Evolutionary conservation across 1,284 basidiomycete species (phyloP), one percentile per base, ranked within the genome.

Genomic region (Cystobasidium pallidum): DNA sequence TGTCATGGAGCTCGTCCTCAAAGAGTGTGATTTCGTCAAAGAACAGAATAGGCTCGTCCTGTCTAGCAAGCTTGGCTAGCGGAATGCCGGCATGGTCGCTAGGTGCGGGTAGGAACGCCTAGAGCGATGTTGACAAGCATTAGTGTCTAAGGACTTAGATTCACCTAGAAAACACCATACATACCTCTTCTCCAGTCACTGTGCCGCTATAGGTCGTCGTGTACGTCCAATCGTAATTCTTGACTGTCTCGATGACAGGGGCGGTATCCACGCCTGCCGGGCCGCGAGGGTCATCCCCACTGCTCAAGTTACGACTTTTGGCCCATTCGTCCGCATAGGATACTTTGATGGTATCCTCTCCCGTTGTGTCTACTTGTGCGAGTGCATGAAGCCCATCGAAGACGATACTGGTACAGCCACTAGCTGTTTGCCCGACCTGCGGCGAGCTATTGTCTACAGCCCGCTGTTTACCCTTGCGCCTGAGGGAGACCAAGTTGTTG

Each of bases 151-250:
- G n/a, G n/a, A n/a, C n/a, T n/a, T n/a, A n/a, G n/a, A n/a, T n/a
- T n/a, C n/a, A n/a, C n/a, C n/a, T n/a, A n/a, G n/a, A n/a, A n/a
- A n/a, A n/a, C n/a, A n/a, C n/a, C n/a, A n/a, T n/a, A n/a, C 66
- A 19, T 47, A 68, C 73, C 19, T 59, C 2, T n/a, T 36, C 19
- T 39, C 45, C 65, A 30, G 55, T 3, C 17, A 63, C 51, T 3
- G 64, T 17, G 0, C 95, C 96, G 0, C 88, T 78, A 79, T 97
- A 95, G 0, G 86, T 88, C 2, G 91, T 91, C 0, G 94, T 96
- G 80, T 96, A 99, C 4, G 96, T 99, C 96, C 96, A 99, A 80
- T 99, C 96, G 81, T 92, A 98, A 77, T 94, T 94, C 61, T 79
- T 75, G 1, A 75, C 75, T 6, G 74, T 67, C 51, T 65, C 75